A percentile compares a stretch with the other conserved stretches of the same genome.
Conservation (phyloP, 2,329 filamentous ascomycete species). For the Tolypocladium cylindrosporum region DNA sequence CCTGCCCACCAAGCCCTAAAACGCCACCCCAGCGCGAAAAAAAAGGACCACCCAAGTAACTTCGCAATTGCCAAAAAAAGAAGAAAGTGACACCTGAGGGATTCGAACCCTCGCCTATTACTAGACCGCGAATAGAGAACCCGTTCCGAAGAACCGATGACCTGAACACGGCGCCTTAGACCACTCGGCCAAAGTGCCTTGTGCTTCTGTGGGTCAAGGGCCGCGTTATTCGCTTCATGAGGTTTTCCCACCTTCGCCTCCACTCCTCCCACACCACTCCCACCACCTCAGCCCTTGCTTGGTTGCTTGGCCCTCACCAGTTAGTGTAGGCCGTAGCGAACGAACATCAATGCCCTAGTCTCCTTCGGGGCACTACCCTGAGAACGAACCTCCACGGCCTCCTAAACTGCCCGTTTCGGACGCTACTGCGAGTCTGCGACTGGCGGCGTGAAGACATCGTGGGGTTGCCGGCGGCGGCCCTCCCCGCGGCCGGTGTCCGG, state of each 20-base stretch:
- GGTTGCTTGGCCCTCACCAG: too few relatives aligned
- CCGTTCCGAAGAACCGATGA: background rate
- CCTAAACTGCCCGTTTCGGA: background rate
- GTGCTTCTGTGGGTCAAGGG: constrained; percentile 1
- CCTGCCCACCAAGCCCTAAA: too few relatives aligned
- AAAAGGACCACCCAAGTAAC: too few relatives aligned
- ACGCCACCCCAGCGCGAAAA: too few relatives aligned
- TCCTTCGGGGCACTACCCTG: background rate
- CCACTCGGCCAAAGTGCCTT: constrained; percentile 17
- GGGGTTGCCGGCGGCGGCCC: background rate
- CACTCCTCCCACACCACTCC: background rate
- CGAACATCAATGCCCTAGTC: background rate
- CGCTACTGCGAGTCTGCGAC: background rate
- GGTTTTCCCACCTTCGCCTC: background rate
- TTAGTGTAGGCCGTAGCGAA: too few relatives aligned
- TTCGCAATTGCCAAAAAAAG: background rate
- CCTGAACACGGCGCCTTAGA: constrained; percentile 14
- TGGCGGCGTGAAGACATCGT: background rate
- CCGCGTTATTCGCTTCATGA: background rate
- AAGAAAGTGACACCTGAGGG: constrained; percentile 16
- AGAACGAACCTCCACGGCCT: background rate
- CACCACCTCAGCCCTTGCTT: background rate
- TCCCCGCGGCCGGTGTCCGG: background rate
- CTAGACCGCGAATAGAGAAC: constrained; percentile 13
- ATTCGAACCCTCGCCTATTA: constrained; percentile 21